These are phyloP conservation scores for Cercophora newfieldiana DNA, from an alignment of 495 filamentous ascomycete genomes.

Conservation along the genomic window DNA sequence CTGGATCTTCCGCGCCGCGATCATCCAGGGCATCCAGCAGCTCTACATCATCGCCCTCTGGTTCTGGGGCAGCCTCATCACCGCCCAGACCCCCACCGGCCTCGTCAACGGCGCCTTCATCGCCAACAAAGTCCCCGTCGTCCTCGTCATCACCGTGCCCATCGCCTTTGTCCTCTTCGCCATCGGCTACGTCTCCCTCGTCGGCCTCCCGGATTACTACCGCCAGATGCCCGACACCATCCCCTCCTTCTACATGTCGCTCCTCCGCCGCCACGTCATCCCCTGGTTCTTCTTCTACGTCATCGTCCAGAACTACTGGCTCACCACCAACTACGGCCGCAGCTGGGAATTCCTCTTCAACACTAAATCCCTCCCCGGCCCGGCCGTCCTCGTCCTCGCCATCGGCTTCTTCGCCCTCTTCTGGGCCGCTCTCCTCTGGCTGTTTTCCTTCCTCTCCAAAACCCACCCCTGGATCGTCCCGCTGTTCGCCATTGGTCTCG, in stretches of 20 bases:
- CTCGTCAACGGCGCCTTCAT: constrained; percentile 11
- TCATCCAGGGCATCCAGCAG: constrained; percentile 64
- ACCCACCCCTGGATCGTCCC: constrained; percentile 67
- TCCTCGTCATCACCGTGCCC: constrained; percentile 49
- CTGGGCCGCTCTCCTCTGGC: constrained; percentile 49
- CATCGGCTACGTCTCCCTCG: constrained; percentile 50
- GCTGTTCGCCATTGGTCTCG: constrained; percentile 65
- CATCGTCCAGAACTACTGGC: constrained; percentile 64
- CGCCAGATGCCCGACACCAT: constrained; percentile 65
- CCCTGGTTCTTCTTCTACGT: constrained; percentile 60
- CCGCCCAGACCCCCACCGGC: constrained; percentile 18
- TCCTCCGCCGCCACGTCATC: constrained; percentile 59
- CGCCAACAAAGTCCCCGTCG: constrained; percentile 24
- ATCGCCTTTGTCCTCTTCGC: constrained; percentile 52
- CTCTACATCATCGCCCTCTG: constrained; percentile 60
- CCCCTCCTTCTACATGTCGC: constrained; percentile 56
- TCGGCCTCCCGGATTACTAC: constrained; percentile 65
- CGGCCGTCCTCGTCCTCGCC: constrained; percentile 51
- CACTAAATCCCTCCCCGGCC: constrained; percentile 48
- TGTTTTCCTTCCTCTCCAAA: constrained; percentile 53
- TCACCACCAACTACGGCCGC: constrained; percentile 58
- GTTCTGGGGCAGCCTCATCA: constrained; percentile 58
- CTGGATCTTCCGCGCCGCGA: constrained; percentile 64
- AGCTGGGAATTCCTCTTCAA: constrained; percentile 62
- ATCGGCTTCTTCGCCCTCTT: constrained; percentile 58